Base-by-base conservation (phyloP, 192 early-diverging fungal genomes). In the Martensiomyces pterosporus region DNA sequence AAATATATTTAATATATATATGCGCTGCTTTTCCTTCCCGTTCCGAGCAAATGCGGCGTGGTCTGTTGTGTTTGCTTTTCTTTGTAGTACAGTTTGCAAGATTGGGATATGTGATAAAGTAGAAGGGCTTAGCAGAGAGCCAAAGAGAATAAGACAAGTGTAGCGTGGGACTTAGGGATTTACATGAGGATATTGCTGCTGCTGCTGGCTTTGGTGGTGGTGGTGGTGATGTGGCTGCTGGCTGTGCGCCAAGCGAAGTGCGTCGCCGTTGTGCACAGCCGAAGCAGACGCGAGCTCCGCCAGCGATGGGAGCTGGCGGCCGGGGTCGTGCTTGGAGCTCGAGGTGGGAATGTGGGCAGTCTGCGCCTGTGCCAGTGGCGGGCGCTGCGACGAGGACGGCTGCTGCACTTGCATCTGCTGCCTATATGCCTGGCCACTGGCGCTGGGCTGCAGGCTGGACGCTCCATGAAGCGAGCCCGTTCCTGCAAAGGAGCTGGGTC, bases 281-380 rank as follows among this genome's bases (percentile, higher is more conserved):
- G 68, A 55, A 34, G 62, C 43, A 26, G 62, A 57, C 18, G 62
- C 61, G 43, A 72, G 44, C 53, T 72, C 68, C 18, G 68, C 61
- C 39, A 72, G 54, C 24, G 68, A 64, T 16, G 68, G 68, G 39
- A 72, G 62, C 54, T 64, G 60, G 12, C 61, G 60, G 16, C 60
- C 56, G 17, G 47, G 14, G 12, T 47, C 29, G 39, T 55, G 39
- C 22, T 54, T 50, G 17, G 41, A 2, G 2, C 49, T 47, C 10
- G 47, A 52, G 12, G 38, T 10, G n/a, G n/a, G n/a, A n/a, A n/a
- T n/a, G n/a, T n/a, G n/a, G n/a, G n/a, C n/a, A n/a, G n/a, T n/a
- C n/a, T n/a, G n/a, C n/a, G n/a, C n/a, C n/a, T n/a, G n/a, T n/a
- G n/a, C n/a, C n/a, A n/a, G n/a, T n/a, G n/a, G n/a, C n/a, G n/a